Base-by-base conservation (phyloP, 2,329 filamentous ascomycete species). In the Truncatella angustata region DNA sequence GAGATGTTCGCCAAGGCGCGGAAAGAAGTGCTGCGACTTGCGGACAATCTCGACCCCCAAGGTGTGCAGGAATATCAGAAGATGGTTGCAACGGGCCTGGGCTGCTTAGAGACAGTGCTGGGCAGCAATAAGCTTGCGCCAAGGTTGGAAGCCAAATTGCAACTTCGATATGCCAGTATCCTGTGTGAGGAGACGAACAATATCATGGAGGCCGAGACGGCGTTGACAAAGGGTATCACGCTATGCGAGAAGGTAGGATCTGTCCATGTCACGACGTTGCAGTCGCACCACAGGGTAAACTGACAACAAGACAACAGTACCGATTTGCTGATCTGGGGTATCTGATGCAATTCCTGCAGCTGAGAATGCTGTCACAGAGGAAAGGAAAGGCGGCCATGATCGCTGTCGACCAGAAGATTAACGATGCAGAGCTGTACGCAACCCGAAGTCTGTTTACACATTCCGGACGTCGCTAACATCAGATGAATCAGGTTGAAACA, bases 111-210 rank as follows among this genome's bases (percentile, higher is more conserved):
- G 56, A 78, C 85, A 11, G 83, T 84, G 2, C 68, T 92, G 54
- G 84, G 83, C 54, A 84, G 80, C 46, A 76, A 75, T 39, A 78
- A 79, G 52, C 70, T 88, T 16, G 70, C 79, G 18, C 86, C 88
- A 3, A 79, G 86, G 14, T 73, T 84, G 42, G 88, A 92, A 66
- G 88, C 87, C 9, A 81, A 80, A 51, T 72, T 91, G 49, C 80
- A 86, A 24, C 68, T 92, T 37, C 79, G 86, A 61, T 91, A 91
- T 68, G 88, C 88, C 2, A 83, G 80, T 30, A 72, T 92, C 5
- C 68, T 93, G 21, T 79, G 84, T 34, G 85, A 90, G 56, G 89
- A 93, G 70, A 92, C 88, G 2, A 86, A 89, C 30, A 91, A 91
- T 57, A 73, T 84, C 10, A 84, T 84, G 72, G 84, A 90, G 59